phyloP scores from a whole-genome alignment of 345 rosid species.

The Aquilaria yunnanensis region DNA sequence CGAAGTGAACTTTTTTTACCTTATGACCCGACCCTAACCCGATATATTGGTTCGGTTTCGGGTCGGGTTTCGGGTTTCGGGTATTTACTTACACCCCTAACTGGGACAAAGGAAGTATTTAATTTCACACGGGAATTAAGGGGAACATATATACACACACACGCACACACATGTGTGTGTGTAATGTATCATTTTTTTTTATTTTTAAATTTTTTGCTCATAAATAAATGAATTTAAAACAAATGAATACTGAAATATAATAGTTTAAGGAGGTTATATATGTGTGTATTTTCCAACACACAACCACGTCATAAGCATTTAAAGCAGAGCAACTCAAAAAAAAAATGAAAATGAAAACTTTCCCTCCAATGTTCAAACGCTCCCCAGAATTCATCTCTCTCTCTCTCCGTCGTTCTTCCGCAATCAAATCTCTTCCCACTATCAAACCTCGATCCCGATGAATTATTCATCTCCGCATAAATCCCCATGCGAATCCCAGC shows the following conservation, averaged over 20 bases:
- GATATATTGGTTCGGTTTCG: too few relatives aligned
- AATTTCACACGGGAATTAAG: too few relatives aligned
- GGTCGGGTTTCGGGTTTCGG: too few relatives aligned
- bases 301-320: background rate
- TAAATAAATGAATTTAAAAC: background rate
- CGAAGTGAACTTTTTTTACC: too few relatives aligned
- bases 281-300: too few relatives aligned
- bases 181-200: too few relatives aligned
- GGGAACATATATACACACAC: too few relatives aligned
- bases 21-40: too few relatives aligned
- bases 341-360: conserved; percentile 10
- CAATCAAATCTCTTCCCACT: background rate
- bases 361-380: conserved; percentile 24
- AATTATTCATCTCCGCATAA: background rate
- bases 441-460: conserved; percentile 10
- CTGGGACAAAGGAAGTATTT: too few relatives aligned
- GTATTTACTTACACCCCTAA: too few relatives aligned
- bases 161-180: too few relatives aligned
- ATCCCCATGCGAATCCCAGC: conserved; percentile 3
- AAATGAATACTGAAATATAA: background rate
- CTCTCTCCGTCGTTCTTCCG: background rate
- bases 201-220: too few relatives aligned
- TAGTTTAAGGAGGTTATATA: background rate
- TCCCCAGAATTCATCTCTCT: conserved; percentile 12
- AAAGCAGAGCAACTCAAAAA: background rate